Percentiles rank a stretch among this genome's conserved stretches.
Evolutionary conservation across 164 flowering plant species (phyloP).

Genomic region (Piper longum): DNA sequence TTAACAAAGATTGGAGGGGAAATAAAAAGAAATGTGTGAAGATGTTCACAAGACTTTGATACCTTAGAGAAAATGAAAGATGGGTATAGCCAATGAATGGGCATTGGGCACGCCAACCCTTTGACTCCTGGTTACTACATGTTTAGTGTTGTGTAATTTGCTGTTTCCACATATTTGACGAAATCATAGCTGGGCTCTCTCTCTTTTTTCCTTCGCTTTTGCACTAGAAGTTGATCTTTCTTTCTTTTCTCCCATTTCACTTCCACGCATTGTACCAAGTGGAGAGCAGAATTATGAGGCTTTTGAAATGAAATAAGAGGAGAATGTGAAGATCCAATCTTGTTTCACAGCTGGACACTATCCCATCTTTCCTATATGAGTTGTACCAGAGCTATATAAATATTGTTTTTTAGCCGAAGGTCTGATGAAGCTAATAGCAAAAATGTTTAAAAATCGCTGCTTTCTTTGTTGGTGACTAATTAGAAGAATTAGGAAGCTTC

Average conservation of each 20-base stretch:
- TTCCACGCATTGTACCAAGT: not conserved
- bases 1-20: not conserved
- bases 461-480: no score
- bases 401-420: no score
- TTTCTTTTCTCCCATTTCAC: constrained; percentile 2
- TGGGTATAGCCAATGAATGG: not conserved
- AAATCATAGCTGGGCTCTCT: not conserved
- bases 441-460: no score
- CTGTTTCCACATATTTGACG: not conserved
- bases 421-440: no score
- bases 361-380: no score
- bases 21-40: not conserved
- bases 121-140: not conserved
- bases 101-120: not conserved
- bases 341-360: not conserved
- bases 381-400: no score
- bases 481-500: no score
- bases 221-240: not conserved
- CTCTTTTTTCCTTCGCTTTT: constrained; percentile 1
- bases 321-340: not conserved
- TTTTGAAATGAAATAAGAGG: constrained; percentile 4
- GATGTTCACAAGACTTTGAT: not conserved
- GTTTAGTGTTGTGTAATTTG: not conserved
- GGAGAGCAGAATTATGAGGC: constrained; percentile 7
- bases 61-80: not conserved